A percentile compares a stretch with the other conserved stretches of the same genome.
These are phyloP conservation scores for Amanita thiersii DNA, from an alignment of 768 basidiomycete species.

Conservation along the genomic window DNA sequence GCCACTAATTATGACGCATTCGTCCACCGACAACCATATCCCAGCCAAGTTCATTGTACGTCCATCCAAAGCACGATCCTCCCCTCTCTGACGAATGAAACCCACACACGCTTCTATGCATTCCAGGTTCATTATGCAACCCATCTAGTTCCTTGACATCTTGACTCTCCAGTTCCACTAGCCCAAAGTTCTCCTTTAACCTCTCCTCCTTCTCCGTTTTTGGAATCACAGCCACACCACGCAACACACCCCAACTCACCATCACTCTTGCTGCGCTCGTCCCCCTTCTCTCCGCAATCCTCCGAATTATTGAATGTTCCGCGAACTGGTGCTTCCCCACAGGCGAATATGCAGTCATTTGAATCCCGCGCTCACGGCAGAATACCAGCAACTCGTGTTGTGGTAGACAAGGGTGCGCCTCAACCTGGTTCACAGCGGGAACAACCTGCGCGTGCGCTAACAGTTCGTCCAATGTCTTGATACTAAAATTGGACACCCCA, in stretches of 20 bases:
- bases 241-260: slow-evolving; percentile 58
- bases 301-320: slow-evolving; percentile 21
- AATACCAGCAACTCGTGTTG: slow-evolving; percentile 33
- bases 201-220: slow-evolving; percentile 46
- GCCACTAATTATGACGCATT: slow-evolving; percentile 2
- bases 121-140: slow-evolving; percentile 28
- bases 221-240: slow-evolving; percentile 52
- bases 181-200: slow-evolving; percentile 39
- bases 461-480: slow-evolving; percentile 31
- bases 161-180: slow-evolving; percentile 14
- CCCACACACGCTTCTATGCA: slow-evolving; percentile 28
- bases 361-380: slow-evolving; percentile 33
- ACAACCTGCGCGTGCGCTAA: slow-evolving; percentile 36
- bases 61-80: slow-evolving; percentile 27
- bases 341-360: slow-evolving; percentile 40
- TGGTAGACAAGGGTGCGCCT: slow-evolving; percentile 49
- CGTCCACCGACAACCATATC: slow-evolving; percentile 21
- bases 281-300: slow-evolving; percentile 24
- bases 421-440: slow-evolving; percentile 49
- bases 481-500: slow-evolving; percentile 53
- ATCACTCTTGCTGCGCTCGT: slow-evolving; percentile 43
- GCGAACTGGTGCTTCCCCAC: slow-evolving; percentile 28
- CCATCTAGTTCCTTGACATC: slow-evolving; percentile 18
- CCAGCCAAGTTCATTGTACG: slow-evolving; percentile 29
- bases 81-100: slow-evolving; percentile 21